A percentile compares a stretch with the other conserved stretches of the same genome.
phyloP scores from a whole-genome alignment of 2,329 filamentous ascomycete genomes.

The Neopestalotiopsis sp. region DNA sequence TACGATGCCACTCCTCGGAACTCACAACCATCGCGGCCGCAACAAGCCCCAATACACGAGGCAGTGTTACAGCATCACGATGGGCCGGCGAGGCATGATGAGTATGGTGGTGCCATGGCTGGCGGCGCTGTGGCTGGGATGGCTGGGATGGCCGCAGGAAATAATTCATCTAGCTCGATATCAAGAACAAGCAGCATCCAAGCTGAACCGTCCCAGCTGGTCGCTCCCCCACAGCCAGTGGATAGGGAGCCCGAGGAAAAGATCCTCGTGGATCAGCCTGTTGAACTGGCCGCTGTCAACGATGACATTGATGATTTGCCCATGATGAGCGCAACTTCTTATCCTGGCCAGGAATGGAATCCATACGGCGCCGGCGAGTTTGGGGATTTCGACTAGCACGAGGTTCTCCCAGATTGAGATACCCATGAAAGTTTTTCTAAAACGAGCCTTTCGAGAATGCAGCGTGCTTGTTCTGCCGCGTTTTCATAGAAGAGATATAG shows the following conservation, averaged over 20 bases:
- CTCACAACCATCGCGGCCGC: neutral
- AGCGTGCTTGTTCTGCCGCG: neutral
- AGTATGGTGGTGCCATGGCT: slow-evolving; percentile 18
- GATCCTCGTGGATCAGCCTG: slow-evolving; percentile 37
- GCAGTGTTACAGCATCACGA: neutral
- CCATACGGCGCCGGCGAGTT: slow-evolving; percentile 43
- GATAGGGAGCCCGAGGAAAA: slow-evolving; percentile 40
- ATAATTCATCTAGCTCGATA: neutral
- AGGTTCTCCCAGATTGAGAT: too few species aligned
- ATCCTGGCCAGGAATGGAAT: slow-evolving; percentile 63
- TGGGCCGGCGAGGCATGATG: neutral
- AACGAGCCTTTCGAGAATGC: neutral
- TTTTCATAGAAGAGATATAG: neutral
- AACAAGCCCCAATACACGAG: neutral
- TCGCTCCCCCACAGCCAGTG: slow-evolving; percentile 1
- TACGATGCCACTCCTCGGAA: slow-evolving; percentile 36
- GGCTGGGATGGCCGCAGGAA: slow-evolving; percentile 13
- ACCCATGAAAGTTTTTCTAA: too few species aligned
- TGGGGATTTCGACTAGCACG: slow-evolving; percentile 30
- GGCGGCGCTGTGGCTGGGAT: slow-evolving; percentile 15
- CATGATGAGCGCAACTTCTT: slow-evolving; percentile 58
- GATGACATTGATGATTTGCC: slow-evolving; percentile 43
- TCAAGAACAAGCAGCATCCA: slow-evolving; percentile 18
- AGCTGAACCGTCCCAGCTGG: slow-evolving; percentile 7
- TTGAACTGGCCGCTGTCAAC: slow-evolving; percentile 36